phyloP scores from a whole-genome alignment of 2,329 filamentous ascomycete genomes.

The Hymenoscyphus repandus region DNA sequence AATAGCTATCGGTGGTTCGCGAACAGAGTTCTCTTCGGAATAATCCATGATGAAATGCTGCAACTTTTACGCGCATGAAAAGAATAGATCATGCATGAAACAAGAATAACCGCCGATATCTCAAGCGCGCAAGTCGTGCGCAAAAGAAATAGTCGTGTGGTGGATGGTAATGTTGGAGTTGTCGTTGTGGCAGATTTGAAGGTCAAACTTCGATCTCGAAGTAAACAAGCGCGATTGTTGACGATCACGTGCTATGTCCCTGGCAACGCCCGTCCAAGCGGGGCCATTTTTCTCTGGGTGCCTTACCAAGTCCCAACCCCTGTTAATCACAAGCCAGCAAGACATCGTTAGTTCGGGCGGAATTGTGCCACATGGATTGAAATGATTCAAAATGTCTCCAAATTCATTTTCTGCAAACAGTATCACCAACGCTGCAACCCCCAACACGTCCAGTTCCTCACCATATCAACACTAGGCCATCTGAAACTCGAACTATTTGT shows the following conservation, averaged over 20 bases:
- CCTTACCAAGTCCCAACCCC: not conserved
- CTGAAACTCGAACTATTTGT: too few species aligned
- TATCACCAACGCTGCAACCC: too few species aligned
- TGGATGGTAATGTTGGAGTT: not conserved
- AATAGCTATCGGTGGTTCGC: not conserved
- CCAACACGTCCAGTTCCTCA: too few species aligned
- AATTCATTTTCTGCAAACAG: too few species aligned
- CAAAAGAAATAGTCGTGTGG: not conserved
- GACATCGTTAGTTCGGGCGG: too few species aligned
- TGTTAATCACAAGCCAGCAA: not conserved
- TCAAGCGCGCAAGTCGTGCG: not conserved
- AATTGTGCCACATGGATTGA: not conserved
- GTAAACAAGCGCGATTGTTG: not conserved
- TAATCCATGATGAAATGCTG: slow-evolving; percentile 24
- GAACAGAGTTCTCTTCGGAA: slow-evolving; percentile 26
- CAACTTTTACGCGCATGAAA: slow-evolving; percentile 20
- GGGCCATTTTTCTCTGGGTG: not conserved
- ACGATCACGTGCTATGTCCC: not conserved
- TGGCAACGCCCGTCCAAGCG: not conserved
- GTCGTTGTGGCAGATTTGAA: not conserved
- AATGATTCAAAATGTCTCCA: too few species aligned
- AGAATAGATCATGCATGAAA: slow-evolving; percentile 20
- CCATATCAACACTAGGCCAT: too few species aligned
- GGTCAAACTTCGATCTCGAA: not conserved
- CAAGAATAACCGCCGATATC: not conserved